phyloP scores from a whole-genome alignment of 495 filamentous ascomycete genomes.

The Penicillium parvum region DNA sequence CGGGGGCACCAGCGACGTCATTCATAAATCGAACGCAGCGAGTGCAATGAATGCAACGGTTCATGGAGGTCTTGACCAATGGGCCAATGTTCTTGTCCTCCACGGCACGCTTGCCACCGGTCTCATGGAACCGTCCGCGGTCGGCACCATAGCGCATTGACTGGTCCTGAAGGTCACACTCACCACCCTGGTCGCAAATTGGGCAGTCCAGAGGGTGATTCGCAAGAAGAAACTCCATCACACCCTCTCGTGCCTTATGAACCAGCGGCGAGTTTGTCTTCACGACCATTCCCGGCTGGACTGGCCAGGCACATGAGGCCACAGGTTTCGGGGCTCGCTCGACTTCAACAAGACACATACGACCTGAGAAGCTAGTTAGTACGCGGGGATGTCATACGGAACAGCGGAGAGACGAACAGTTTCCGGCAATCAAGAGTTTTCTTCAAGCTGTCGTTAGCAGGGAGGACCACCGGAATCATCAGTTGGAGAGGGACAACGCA shows the following conservation, averaged over 20 bases:
- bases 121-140: slow-evolving; percentile 92
- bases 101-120: slow-evolving; percentile 89
- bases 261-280: slow-evolving; percentile 94
- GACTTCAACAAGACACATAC: slow-evolving; percentile 99
- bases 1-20: slow-evolving; percentile 91
- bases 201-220: slow-evolving; percentile 98
- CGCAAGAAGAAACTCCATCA: slow-evolving; percentile 97
- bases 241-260: slow-evolving; percentile 95
- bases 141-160: slow-evolving; percentile 98
- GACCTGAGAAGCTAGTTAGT: slow-evolving; percentile 39
- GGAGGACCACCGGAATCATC: slow-evolving; percentile 1
- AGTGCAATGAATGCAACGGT: slow-evolving; percentile 98
- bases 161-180: slow-evolving; percentile 98
- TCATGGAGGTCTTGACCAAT: slow-evolving; percentile 99
- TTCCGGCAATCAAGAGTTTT: slow-evolving; percentile 97
- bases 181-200: slow-evolving; percentile 96
- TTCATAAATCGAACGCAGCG: slow-evolving; percentile 97
- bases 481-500: slow-evolving; percentile 41
- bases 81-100: slow-evolving; percentile 99
- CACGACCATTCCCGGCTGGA: slow-evolving; percentile 97
- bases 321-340: slow-evolving; percentile 94
- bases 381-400: neutral
- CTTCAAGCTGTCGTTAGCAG: slow-evolving; percentile 43
- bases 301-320: slow-evolving; percentile 97
- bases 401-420: slow-evolving; percentile 53